Conservation (phyloP, 306 rosid genomes). For the Cucurbita maxima region DNA sequence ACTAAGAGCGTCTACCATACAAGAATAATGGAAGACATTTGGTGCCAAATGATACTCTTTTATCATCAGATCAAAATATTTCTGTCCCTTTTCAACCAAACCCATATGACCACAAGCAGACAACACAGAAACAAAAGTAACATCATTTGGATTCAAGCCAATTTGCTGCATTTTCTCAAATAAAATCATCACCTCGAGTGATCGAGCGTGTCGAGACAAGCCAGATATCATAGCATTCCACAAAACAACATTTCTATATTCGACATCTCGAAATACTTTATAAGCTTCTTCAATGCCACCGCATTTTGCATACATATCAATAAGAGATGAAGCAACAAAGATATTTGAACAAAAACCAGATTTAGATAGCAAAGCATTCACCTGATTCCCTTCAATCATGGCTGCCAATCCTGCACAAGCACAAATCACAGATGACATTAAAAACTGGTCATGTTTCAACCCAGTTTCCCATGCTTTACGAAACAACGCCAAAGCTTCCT, state of each 20-base stretch:
- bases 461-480: slow-evolving; percentile 29
- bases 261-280: slow-evolving; percentile 36
- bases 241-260: slow-evolving; percentile 34
- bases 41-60: slow-evolving; percentile 46
- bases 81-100: slow-evolving; percentile 44
- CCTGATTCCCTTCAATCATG: slow-evolving; percentile 59
- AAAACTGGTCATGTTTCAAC: slow-evolving; percentile 37
- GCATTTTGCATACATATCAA: slow-evolving; percentile 84
- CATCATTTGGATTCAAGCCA: slow-evolving; percentile 52
- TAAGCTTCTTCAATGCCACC: slow-evolving; percentile 65
- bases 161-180: slow-evolving; percentile 84
- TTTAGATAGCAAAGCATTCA: slow-evolving; percentile 51
- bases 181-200: slow-evolving; percentile 49
- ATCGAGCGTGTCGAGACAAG: slow-evolving; percentile 54
- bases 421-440: slow-evolving; percentile 49
- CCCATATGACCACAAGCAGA: slow-evolving; percentile 79
- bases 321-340: slow-evolving; percentile 44
- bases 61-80: slow-evolving; percentile 53
- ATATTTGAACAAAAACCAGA: slow-evolving; percentile 43
- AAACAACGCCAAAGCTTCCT: slow-evolving; percentile 64
- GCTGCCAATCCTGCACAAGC: slow-evolving; percentile 75
- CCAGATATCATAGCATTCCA: slow-evolving; percentile 85
- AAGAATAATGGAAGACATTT: slow-evolving; percentile 51
- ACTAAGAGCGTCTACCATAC: slow-evolving; percentile 72
- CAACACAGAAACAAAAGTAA: slow-evolving; percentile 48